Evolutionary conservation across 805 yeast genomes (phyloP).

Genomic region (Starmerella powellii): DNA sequence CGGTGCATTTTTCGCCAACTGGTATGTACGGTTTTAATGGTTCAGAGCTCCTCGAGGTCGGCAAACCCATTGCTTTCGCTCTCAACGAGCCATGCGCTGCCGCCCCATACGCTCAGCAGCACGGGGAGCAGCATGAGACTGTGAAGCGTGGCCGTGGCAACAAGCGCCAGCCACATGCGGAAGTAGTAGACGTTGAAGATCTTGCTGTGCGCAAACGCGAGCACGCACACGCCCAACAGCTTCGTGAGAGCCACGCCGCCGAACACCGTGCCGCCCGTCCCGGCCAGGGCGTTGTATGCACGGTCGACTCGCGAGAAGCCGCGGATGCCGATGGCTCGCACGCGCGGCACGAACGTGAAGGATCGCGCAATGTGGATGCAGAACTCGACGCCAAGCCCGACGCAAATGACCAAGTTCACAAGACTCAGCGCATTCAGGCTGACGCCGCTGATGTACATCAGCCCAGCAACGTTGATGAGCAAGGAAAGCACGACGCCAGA

Average conservation of each 20-base stretch:
- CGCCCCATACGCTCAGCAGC: constrained; percentile 52
- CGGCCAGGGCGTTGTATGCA: constrained; percentile 47
- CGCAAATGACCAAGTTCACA: constrained; percentile 83
- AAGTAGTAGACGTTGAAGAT: constrained; percentile 87
- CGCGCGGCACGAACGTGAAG: constrained; percentile 40
- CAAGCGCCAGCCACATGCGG: constrained; percentile 83
- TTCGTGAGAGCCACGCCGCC: constrained; percentile 87
- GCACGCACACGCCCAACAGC: constrained; percentile 70
- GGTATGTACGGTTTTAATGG: too few species aligned
- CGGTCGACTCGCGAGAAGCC: constrained; percentile 29
- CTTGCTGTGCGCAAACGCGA: constrained; percentile 76
- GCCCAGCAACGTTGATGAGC: constrained; percentile 62
- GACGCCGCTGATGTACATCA: constrained; percentile 62
- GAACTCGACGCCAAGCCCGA: constrained; percentile 88
- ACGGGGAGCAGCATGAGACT: constrained; percentile 71
- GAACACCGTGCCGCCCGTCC: constrained; percentile 82
- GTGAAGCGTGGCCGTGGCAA: constrained; percentile 66
- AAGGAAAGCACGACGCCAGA: constrained; percentile 50
- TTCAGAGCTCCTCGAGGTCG: constrained; percentile 22
- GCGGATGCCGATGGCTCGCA: constrained; percentile 25
- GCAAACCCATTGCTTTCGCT: constrained; percentile 26
- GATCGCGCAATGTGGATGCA: constrained; percentile 79
- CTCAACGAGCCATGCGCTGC: constrained; percentile 37
- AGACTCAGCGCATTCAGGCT: constrained; percentile 79
- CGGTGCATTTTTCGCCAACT: too few species aligned